Base-by-base conservation (phyloP, 768 basidiomycete genomes). In the Leccinum disarticulatum region DNA sequence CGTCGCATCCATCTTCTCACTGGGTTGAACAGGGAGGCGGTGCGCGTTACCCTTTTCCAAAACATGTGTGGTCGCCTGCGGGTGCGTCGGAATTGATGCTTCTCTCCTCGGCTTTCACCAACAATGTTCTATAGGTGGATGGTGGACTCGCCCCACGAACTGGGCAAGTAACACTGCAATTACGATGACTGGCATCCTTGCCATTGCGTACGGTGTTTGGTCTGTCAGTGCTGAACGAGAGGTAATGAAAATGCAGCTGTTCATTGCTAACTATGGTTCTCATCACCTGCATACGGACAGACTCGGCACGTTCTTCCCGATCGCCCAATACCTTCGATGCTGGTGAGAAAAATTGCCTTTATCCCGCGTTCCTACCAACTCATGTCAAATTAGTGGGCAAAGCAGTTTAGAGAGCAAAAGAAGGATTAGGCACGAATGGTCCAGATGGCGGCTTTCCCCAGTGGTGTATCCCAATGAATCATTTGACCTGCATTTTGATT, bases 51-150 rank as follows among this genome's bases (percentile, higher is more conserved):
- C 93, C 94, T 9, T 97, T 88, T 74, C 95, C 93, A 33, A 95
- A 95, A 80, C 84, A 90, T 70, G 95, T 97, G 57, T 98, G 93
- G 93, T 89, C 93, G 25, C 95, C 95, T 70, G 82, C 94, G 64
- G 93, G 93, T 92, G 55, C 61, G 75, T 76, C 19, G 22, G 27
- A 43, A 14, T 38, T 7, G 14, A 25, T 5, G 13, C 17, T 9
- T 48, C 27, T 33, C 28, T 11, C 3, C 17, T 17, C 15, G 2
- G 0, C 25, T 17, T 6, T 28, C 47, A 25, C 15, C 58, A 51
- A 64, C 49, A 35, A 17, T 3, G 10, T 49, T 52, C 33, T 15
- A 54, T 64, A 93, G 93, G 95, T 77, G 95, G 95, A 68, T 98
- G 95, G 95, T 98, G 95, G 95, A 84, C 86, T 36, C 85, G 92